phyloP scores from a whole-genome alignment of 345 rosid species.

The Erysimum cheiranthoides region DNA sequence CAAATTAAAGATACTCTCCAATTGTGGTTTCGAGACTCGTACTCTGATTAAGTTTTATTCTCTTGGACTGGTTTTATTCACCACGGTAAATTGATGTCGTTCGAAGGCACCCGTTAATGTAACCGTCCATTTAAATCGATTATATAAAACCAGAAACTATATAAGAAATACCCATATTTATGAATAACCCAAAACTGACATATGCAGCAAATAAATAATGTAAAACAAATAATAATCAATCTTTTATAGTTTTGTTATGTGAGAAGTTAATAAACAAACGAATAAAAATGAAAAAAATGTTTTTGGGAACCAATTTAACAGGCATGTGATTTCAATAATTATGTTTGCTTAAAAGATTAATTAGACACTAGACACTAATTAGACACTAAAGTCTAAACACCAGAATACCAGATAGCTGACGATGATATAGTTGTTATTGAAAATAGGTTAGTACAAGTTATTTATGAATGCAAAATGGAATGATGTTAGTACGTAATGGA shows the following conservation, averaged over 20 bases:
- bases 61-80: no score
- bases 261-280: neutral
- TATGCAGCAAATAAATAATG: neutral
- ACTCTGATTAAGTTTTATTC: no score
- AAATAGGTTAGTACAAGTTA: constrained; percentile 2
- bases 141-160: no score
- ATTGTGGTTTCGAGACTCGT: no score
- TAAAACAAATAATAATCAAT: neutral
- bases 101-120: no score
- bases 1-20: no score
- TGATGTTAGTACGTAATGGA: constrained; percentile 13
- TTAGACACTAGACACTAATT: neutral
- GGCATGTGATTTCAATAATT: neutral
- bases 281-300: neutral
- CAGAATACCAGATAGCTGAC: constrained; percentile 4
- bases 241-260: neutral
- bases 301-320: neutral
- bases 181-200: neutral
- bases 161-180: neutral
- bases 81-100: no score
- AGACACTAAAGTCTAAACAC: neutral
- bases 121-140: no score
- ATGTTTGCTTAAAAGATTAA: neutral
- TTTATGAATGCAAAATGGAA: constrained; percentile 10
- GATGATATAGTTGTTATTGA: constrained; percentile 6